Percentiles rank a stretch among this genome's conserved stretches.
phyloP scores from a whole-genome alignment of 805 yeast species.

The Kodamaea nitidulidarum region DNA sequence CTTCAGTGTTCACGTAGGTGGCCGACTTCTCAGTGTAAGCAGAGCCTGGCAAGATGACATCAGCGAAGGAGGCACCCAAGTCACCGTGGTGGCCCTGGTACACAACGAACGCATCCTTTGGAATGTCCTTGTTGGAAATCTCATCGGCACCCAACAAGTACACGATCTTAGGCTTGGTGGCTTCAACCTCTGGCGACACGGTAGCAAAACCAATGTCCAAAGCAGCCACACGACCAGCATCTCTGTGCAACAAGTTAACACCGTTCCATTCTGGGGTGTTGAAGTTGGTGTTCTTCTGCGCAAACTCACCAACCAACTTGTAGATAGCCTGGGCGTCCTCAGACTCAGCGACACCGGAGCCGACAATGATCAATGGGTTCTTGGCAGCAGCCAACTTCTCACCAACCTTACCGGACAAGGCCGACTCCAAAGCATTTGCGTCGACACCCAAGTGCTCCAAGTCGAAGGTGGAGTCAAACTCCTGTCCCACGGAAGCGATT shows the following conservation, averaged over 20 bases:
- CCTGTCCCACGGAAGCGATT: constrained; percentile 69
- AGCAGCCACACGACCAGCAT: constrained; percentile 85
- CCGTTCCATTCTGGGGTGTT: constrained; percentile 78
- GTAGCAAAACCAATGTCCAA: constrained; percentile 76
- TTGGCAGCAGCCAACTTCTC: constrained; percentile 60
- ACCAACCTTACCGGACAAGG: constrained; percentile 67
- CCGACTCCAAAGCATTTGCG: constrained; percentile 52
- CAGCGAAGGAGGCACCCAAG: constrained; percentile 82
- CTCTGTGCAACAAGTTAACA: constrained; percentile 72
- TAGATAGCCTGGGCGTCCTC: constrained; percentile 60
- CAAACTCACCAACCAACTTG: constrained; percentile 59
- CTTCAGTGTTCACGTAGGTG: constrained; percentile 86
- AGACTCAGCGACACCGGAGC: constrained; percentile 72
- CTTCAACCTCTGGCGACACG: constrained; percentile 42
- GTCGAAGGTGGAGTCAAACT: constrained; percentile 73
- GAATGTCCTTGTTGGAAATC: constrained; percentile 61
- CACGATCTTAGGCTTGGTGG: constrained; percentile 63
- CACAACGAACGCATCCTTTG: constrained; percentile 80
- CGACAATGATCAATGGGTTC: constrained; percentile 75
- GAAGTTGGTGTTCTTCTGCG: constrained; percentile 52
- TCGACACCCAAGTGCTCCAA: constrained; percentile 59
- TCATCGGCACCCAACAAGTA: constrained; percentile 86
- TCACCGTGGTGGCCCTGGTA: constrained; percentile 95
- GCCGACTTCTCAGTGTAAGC: constrained; percentile 87
- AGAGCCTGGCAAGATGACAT: constrained; percentile 80